phyloP scores from a whole-genome alignment of 805 yeast genomes.

The Metschnikowia kunwiensis region DNA sequence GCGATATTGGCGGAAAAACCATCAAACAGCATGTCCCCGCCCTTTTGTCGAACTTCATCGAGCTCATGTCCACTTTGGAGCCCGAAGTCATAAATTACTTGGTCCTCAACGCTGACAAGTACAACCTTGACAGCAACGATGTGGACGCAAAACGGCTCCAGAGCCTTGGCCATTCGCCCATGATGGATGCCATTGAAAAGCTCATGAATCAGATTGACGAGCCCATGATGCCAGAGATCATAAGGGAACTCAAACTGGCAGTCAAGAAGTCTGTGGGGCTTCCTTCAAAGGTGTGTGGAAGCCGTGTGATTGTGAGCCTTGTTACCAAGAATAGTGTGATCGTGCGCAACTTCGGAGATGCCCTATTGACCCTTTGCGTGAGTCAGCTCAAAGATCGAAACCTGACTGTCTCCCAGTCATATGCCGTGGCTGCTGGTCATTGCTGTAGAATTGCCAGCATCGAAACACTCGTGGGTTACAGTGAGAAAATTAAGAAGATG shows the following conservation, averaged over 20 bases:
- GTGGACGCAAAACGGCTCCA: slow-evolving; percentile 76
- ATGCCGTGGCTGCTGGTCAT: slow-evolving; percentile 78
- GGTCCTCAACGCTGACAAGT: slow-evolving; percentile 84
- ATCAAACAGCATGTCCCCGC: slow-evolving; percentile 66
- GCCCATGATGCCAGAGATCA: slow-evolving; percentile 44
- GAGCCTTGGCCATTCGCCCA: slow-evolving; percentile 75
- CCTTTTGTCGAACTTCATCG: slow-evolving; percentile 64
- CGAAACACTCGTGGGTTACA: slow-evolving; percentile 51
- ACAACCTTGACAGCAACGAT: slow-evolving; percentile 64
- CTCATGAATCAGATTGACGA: slow-evolving; percentile 57
- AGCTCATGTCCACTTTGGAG: slow-evolving; percentile 80
- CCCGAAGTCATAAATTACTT: slow-evolving; percentile 87
- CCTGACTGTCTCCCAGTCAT: slow-evolving; percentile 68
- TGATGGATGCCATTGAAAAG: slow-evolving; percentile 81
- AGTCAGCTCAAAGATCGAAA: slow-evolving; percentile 67
- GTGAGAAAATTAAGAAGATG: slow-evolving; percentile 45
- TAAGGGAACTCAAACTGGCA: slow-evolving; percentile 50
- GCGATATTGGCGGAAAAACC: slow-evolving; percentile 59
- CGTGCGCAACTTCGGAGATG: slow-evolving; percentile 53
- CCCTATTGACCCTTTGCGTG: slow-evolving; percentile 55
- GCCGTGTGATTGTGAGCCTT: slow-evolving; percentile 65
- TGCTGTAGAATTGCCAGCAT: slow-evolving; percentile 60
- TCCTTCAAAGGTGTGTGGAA: slow-evolving; percentile 86
- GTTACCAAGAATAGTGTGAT: slow-evolving; percentile 52
- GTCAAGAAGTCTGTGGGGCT: slow-evolving; percentile 76